Base-by-base conservation (phyloP, 2,329 filamentous ascomycete genomes). In the Graphium sp. region DNA sequence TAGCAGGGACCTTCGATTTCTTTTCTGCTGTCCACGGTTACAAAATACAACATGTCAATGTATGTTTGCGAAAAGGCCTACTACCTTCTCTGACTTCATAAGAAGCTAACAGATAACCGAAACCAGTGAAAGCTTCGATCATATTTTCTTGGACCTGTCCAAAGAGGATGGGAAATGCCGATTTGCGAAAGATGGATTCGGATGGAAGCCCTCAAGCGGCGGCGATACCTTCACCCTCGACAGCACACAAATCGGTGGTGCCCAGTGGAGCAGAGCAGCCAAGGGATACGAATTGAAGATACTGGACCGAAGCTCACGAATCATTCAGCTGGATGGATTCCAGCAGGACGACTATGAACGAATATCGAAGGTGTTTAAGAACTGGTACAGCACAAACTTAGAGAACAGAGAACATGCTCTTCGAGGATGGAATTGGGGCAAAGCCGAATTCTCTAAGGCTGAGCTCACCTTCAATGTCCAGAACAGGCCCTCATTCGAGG, bases 351-450 rank as follows among this genome's bases (percentile, higher is more conserved):
- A 98, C 51, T 81, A 83, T 41, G 89, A 98, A 40, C 81, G 89
- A 31, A 60, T 94, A 10, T 68, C 62, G 55, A 94, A 93, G 51
- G 72, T 89, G 40, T 94, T 98, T 66, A 95, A 94, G 60, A 81
- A 87, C 46, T 95, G 87, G 82, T 98, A 95, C 56, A 89, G 83
- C 56, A 78, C 89, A 44, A 84, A 75, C 43, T 67, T 98, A 34
- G 85, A 95, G 50, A 81, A 72, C 50, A 83, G 82, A 52, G 89
- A 98, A 54, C 89, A 95, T 52, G 84, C 89, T 15, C 61, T 98
- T 34, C 74, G 89, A 41, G 89, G 89, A 32, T 98, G 89, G 89
- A 98, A 98, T 52, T 98, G 89, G 91, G 89, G 89, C 44, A 98
- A 95, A 56, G 82, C 83, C 38, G 89, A 98, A 45, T 93, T 98